Evolutionary conservation across 768 basidiomycete genomes (phyloP).

Genomic region (Cubamyces lactineus): DNA sequence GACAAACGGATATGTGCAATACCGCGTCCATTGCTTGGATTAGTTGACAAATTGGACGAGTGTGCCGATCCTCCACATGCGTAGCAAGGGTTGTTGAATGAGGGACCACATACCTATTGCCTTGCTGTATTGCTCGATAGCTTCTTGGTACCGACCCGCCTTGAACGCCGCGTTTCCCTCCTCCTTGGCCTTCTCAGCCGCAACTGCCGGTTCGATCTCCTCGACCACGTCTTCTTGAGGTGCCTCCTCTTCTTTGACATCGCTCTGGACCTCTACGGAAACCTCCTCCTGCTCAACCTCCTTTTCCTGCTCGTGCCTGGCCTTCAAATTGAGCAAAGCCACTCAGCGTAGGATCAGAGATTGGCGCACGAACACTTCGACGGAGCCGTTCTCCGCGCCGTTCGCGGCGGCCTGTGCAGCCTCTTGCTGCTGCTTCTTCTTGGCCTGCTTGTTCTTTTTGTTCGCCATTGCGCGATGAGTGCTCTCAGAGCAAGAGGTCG

Average conservation of each 20-base stretch:
- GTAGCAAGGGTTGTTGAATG: neutral
- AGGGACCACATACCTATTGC: conserved; percentile 59
- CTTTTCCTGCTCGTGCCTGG: conserved; percentile 18
- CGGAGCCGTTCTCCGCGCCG: conserved; percentile 9
- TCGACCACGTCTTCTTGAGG: neutral
- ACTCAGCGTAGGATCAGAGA: conserved; percentile 6
- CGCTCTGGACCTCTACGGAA: conserved; percentile 8
- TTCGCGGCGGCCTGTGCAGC: conserved; percentile 14
- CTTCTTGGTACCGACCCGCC: conserved; percentile 61
- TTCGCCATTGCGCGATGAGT: conserved; percentile 20
- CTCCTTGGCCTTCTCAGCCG: conserved; percentile 71
- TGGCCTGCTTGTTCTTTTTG: conserved; percentile 28
- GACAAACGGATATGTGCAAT: no score
- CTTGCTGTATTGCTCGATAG: conserved; percentile 73
- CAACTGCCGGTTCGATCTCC: conserved; percentile 42
- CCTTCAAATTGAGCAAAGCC: conserved; percentile 5
- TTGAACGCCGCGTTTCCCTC: conserved; percentile 79
- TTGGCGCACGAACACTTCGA: conserved; percentile 10
- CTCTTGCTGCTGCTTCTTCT: conserved; percentile 26
- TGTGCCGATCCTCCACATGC: no score
- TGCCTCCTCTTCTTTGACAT: neutral
- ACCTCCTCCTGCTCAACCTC: conserved; percentile 3
- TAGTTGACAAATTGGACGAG: no score
- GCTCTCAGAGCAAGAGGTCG: neutral
- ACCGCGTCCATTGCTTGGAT: no score